Conservation (phyloP, 306 rosid species). For the Cicer chorassanicum region DNA sequence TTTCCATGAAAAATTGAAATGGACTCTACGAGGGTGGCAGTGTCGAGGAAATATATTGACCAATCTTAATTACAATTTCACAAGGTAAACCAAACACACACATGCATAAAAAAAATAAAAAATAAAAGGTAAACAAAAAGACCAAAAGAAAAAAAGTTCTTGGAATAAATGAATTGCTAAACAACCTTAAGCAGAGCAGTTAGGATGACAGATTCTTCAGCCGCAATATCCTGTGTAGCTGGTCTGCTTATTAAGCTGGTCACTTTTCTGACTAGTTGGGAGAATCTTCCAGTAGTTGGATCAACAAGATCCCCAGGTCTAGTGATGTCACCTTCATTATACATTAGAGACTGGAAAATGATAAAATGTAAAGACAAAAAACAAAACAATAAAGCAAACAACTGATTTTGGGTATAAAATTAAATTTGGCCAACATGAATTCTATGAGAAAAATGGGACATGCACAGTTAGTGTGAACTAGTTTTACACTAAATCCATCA, state of each 20-base stretch:
- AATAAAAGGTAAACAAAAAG: neutral
- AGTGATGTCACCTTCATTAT: conserved; percentile 70
- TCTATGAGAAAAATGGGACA: neutral
- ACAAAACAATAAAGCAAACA: conserved; percentile 23
- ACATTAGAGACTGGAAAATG: conserved; percentile 70
- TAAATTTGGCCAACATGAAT: neutral
- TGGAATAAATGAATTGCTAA: conserved; percentile 14
- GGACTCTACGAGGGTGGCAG: neutral
- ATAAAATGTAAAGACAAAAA: conserved; percentile 43
- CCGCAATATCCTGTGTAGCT: conserved; percentile 46
- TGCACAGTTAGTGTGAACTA: too few species aligned
- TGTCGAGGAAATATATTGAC: neutral
- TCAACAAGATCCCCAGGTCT: conserved; percentile 61
- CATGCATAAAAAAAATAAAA: neutral
- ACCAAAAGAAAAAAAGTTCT: neutral
- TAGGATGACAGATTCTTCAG: conserved; percentile 56
- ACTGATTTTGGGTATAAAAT: neutral
- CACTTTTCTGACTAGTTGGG: conserved; percentile 55
- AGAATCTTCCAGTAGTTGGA: conserved; percentile 62
- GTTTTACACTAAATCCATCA: too few species aligned
- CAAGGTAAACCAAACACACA: neutral
- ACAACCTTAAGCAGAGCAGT: conserved; percentile 65
- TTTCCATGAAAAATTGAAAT: neutral
- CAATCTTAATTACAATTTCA: conserved; percentile 19
- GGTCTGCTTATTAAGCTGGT: conserved; percentile 51